Evolutionary conservation across 768 basidiomycete species (phyloP).

Genomic region (Coprinopsis sp.): DNA sequence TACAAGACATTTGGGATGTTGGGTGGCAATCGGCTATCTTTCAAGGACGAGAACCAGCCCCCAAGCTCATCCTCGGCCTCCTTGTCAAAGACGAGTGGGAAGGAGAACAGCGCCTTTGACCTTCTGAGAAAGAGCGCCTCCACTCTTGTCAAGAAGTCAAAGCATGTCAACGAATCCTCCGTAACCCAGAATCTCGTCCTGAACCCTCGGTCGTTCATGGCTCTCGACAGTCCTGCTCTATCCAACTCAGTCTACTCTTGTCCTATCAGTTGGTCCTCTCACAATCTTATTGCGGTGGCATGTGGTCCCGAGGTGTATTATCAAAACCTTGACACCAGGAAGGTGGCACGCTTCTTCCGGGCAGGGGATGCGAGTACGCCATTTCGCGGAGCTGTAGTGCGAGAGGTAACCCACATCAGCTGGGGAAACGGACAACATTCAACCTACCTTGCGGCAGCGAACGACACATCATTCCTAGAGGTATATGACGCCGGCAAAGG

Average conservation of each 20-base stretch:
- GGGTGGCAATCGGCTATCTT: conserved; percentile 52
- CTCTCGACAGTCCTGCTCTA: conserved; percentile 64
- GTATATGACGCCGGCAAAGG: conserved; percentile 43
- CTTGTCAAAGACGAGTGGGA: conserved; percentile 15
- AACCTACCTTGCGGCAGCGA: conserved; percentile 47
- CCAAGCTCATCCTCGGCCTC: conserved; percentile 1
- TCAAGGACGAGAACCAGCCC: conserved; percentile 32
- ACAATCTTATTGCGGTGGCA: conserved; percentile 58
- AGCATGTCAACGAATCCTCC: conserved; percentile 34
- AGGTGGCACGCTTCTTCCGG: conserved; percentile 43
- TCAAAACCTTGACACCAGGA: conserved; percentile 53
- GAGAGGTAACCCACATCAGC: conserved; percentile 34
- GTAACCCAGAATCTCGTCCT: conserved; percentile 54
- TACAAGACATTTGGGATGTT: conserved; percentile 57
- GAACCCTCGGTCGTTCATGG: conserved; percentile 50
- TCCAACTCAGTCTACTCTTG: conserved; percentile 48
- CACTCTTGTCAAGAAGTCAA: conserved; percentile 39
- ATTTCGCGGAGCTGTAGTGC: conserved; percentile 29
- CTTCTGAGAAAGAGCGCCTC: conserved; percentile 51
- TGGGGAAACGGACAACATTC: conserved; percentile 45
- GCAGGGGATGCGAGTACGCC: neutral
- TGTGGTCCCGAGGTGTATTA: conserved; percentile 57
- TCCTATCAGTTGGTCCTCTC: conserved; percentile 57
- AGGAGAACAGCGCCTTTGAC: conserved; percentile 38
- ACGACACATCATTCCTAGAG: conserved; percentile 44